phyloP scores from a whole-genome alignment of 2,329 filamentous ascomycete species.

The Triangularia setosa region DNA sequence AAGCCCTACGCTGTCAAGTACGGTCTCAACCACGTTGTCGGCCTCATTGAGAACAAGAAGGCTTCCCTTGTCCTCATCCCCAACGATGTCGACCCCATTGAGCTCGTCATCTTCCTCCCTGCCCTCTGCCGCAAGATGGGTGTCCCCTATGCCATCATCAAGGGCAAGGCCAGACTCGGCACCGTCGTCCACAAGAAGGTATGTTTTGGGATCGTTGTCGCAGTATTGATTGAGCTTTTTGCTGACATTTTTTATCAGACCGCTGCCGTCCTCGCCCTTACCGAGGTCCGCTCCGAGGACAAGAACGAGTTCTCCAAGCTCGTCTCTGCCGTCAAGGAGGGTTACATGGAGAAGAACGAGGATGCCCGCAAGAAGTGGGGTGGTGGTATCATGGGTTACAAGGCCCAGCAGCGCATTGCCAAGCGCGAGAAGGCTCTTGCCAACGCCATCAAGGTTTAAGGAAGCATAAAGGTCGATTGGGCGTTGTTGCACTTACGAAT shows the following conservation, averaged over 20 bases:
- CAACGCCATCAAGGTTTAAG: constrained; percentile 95
- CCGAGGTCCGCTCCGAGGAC: constrained; percentile 96
- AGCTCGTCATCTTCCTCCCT: constrained; percentile 98
- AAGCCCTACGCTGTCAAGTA: constrained; percentile 99
- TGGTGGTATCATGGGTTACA: constrained; percentile 98
- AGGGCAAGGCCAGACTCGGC: constrained; percentile 98
- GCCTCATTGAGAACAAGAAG: constrained; percentile 99
- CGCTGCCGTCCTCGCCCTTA: constrained; percentile 89
- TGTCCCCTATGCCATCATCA: constrained; percentile 97
- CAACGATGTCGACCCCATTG: constrained; percentile 99
- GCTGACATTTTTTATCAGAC: constrained; percentile 63
- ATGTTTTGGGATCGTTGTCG: background rate
- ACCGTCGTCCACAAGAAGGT: constrained; percentile 99
- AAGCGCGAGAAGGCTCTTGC: constrained; percentile 96
- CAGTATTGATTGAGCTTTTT: constrained; percentile 1
- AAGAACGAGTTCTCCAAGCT: constrained; percentile 98
- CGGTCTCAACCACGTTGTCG: constrained; percentile 98
- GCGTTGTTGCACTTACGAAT: constrained; percentile 31
- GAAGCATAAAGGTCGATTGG: constrained; percentile 26
- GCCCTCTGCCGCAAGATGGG: constrained; percentile 99
- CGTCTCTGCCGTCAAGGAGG: constrained; percentile 93
- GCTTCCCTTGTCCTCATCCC: constrained; percentile 95
- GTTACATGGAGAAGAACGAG: constrained; percentile 94
- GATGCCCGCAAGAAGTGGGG: constrained; percentile 91
- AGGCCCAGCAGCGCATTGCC: constrained; percentile 72